A percentile compares a stretch with the other conserved stretches of the same genome.
These are phyloP conservation scores for Actinidia polygama DNA, from an alignment of 179 eudicot species.

Conservation along the genomic window DNA sequence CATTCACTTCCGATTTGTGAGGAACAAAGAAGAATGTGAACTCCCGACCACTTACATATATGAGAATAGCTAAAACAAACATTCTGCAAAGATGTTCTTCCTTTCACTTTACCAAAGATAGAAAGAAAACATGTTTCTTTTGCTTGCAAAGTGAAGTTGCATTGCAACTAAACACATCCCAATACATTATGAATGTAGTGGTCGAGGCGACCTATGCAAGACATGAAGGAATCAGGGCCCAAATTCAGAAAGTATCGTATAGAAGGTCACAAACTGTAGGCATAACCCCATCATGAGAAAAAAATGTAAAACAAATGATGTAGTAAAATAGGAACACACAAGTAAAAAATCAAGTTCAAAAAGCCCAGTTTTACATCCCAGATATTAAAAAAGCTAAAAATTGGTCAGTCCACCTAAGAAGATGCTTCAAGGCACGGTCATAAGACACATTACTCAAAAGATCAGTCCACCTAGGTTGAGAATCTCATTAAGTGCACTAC, in stretches of 20 bases:
- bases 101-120: no score
- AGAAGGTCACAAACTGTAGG: neutral
- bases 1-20: neutral
- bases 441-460: neutral
- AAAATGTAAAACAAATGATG: neutral
- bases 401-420: neutral
- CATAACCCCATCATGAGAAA: neutral
- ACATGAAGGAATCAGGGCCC: neutral
- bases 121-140: neutral
- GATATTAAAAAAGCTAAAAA: no score
- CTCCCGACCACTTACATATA: no score
- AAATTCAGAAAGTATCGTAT: neutral
- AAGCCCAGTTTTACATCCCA: no score
- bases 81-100: no score
- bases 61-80: no score
- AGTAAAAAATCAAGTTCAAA: neutral
- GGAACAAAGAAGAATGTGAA: no score
- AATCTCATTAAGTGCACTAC: neutral
- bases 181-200: neutral
- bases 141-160: neutral
- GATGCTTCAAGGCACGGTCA: neutral
- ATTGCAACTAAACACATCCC: conserved; percentile 4
- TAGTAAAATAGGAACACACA: neutral
- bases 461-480: neutral
- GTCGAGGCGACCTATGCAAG: neutral